Base-by-base conservation (phyloP, 768 basidiomycete species). In the Amanita muscaria region DNA sequence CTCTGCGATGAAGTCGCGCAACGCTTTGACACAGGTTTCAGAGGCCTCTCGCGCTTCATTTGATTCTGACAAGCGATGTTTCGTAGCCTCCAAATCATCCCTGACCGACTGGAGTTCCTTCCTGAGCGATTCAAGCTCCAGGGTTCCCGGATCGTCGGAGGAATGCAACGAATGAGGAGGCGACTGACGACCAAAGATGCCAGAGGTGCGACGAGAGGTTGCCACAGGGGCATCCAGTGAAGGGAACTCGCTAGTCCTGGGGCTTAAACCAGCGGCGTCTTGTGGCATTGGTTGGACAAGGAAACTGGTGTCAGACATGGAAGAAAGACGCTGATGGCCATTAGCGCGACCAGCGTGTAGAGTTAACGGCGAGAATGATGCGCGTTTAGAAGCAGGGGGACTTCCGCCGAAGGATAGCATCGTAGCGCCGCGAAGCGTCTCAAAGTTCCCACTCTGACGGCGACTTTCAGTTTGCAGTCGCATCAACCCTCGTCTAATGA, bases 21-120 rank as follows among this genome's bases (percentile, higher is more conserved):
- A 67, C 0, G 85, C 88, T 44, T 76, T 79, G 51, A 87, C 79
- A 58, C 89, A 92, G 1, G 75, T 75, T 52, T 97, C 91, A 27
- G 85, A 88, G 3, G 93, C 93, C 56, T 89, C 81, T 38, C 80
- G 72, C 2, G 88, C 89, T 61, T 97, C 93, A 49, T 76, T 81
- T 1, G 80, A 72, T 56, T 94, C 91, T 30, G 57, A 67, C 36
- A 94, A 64, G 47, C 89, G 85, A 49, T 76, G 73, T 53, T 76
- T 76, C 14, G 74, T 68, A 23, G 72, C 75, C 25, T 81, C 79
- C 14, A 92, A 60, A 44, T 84, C 77, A 18, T 69, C 59, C 52
- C 77, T 78, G 46, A 81, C 51, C 2, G 65, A 52, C 33, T 60
- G 63, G 24, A 91, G 47, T 56, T 90, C 85, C 44, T 68, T 70